A percentile compares a stretch with the other conserved stretches of the same genome.
These are phyloP conservation scores for Coriolopsis trogii DNA, from an alignment of 1,284 basidiomycete species.

Conservation along the genomic window DNA sequence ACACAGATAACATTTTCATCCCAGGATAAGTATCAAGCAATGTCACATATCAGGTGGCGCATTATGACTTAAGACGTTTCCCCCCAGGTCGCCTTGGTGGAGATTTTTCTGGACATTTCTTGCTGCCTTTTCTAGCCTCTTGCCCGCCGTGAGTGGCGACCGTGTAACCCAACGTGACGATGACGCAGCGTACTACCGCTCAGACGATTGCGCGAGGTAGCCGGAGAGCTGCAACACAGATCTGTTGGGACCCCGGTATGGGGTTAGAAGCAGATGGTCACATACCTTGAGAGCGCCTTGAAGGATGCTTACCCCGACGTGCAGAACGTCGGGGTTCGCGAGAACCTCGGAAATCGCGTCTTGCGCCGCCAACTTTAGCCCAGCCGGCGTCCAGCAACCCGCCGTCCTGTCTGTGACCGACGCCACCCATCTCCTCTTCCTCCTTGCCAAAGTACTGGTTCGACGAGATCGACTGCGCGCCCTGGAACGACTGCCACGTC, in stretches of 20 bases:
- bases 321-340: constrained; percentile 91
- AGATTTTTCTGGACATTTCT: no score
- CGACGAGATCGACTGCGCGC: constrained; percentile 93
- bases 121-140: no score
- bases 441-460: constrained; percentile 95
- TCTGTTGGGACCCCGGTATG: background rate
- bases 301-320: constrained; percentile 82
- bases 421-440: constrained; percentile 68
- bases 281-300: constrained; percentile 85
- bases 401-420: constrained; percentile 44
- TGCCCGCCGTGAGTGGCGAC: constrained; percentile 5
- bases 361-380: constrained; percentile 77
- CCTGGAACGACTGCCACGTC: constrained; percentile 83
- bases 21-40: no score
- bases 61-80: no score
- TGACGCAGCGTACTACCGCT: constrained; percentile 41
- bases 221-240: constrained; percentile 61
- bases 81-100: no score
- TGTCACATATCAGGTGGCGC: no score
- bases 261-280: constrained; percentile 7
- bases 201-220: constrained; percentile 77
- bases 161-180: background rate
- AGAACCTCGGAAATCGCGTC: constrained; percentile 82
- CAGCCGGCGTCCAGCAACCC: constrained; percentile 67
- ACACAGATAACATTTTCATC: no score